phyloP scores from a whole-genome alignment of 163 green algal species.

The Scenedesmus sp. region DNA sequence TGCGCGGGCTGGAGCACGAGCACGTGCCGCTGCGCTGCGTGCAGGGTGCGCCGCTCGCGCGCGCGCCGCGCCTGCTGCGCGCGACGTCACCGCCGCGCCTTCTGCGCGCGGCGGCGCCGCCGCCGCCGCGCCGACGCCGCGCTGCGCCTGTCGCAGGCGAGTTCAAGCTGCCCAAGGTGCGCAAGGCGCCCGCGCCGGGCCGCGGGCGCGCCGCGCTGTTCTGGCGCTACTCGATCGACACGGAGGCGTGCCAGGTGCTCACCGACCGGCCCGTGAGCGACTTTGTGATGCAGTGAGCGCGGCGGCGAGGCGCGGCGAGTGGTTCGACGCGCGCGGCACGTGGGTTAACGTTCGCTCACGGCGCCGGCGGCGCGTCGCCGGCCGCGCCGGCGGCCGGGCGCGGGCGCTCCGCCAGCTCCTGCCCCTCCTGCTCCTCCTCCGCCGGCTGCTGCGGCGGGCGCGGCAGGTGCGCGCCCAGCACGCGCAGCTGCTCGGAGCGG shows the following conservation, averaged over 20 bases:
- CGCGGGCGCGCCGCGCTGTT: slow-evolving; percentile 15
- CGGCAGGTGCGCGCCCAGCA: neutral
- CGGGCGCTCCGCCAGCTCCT: neutral
- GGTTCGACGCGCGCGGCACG: too few relatives aligned
- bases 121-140: neutral
- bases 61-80: neutral
- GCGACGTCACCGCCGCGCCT: neutral
- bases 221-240: slow-evolving; percentile 50
- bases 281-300: slow-evolving; percentile 10
- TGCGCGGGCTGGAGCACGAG: slow-evolving; percentile 32
- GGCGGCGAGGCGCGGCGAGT: too few relatives aligned
- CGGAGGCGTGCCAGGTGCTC: slow-evolving; percentile 19
- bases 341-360: too few relatives aligned
- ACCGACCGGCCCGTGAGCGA: slow-evolving; percentile 32
- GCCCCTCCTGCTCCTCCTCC: neutral
- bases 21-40: slow-evolving; percentile 28
- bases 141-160: slow-evolving; percentile 5
- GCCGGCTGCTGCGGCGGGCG: neutral
- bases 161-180: slow-evolving; percentile 43
- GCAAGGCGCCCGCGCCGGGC: slow-evolving; percentile 13
- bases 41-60: slow-evolving; percentile 14
- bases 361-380: too few relatives aligned
- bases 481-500: neutral
- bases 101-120: neutral
- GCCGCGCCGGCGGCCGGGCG: too few relatives aligned